A percentile compares a stretch with the other conserved stretches of the same genome.
These are phyloP conservation scores for Raddia guianensis DNA, from an alignment of 176 grass and related monocot genomes.

Conservation along the genomic window DNA sequence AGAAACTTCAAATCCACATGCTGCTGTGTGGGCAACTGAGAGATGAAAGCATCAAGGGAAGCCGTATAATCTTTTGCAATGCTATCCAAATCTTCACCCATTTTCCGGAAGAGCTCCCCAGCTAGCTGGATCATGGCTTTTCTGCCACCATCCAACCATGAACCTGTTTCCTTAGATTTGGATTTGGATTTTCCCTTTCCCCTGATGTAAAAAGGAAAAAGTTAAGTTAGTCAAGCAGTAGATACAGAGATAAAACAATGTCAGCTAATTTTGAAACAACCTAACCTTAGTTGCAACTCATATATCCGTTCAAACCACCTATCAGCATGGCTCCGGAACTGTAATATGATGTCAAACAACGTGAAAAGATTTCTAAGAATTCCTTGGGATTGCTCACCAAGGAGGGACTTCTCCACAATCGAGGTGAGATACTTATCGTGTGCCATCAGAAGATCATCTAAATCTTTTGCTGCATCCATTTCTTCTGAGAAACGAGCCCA, in stretches of 20 bases:
- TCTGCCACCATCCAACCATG: conserved; percentile 67
- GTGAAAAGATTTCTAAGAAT: conserved; percentile 74
- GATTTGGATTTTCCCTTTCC: conserved; percentile 63
- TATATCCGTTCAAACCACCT: conserved; percentile 91
- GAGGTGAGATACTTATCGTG: conserved; percentile 86
- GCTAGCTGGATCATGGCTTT: conserved; percentile 86
- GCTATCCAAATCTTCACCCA: conserved; percentile 92
- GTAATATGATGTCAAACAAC: conserved; percentile 89
- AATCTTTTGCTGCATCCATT: conserved; percentile 92
- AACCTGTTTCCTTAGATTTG: conserved; percentile 67
- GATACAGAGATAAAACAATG: background rate
- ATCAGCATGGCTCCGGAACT: conserved; percentile 78
- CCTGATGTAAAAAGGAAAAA: conserved; percentile 55
- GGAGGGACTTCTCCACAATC: conserved; percentile 89
- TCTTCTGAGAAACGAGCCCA: conserved; percentile 91
- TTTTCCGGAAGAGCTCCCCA: conserved; percentile 74
- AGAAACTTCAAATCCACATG: conserved; percentile 96
- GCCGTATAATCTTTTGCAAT: conserved; percentile 85
- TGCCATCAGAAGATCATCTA: conserved; percentile 83
- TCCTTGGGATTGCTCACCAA: conserved; percentile 71
- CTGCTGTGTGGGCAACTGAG: conserved; percentile 84
- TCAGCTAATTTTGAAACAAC: conserved; percentile 17
- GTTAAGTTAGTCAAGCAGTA: conserved; percentile 26
- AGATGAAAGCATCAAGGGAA: conserved; percentile 88
- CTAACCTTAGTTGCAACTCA: conserved; percentile 85